phyloP scores from a whole-genome alignment of 2,329 filamentous ascomycete genomes.

The Claviceps digitariae region DNA sequence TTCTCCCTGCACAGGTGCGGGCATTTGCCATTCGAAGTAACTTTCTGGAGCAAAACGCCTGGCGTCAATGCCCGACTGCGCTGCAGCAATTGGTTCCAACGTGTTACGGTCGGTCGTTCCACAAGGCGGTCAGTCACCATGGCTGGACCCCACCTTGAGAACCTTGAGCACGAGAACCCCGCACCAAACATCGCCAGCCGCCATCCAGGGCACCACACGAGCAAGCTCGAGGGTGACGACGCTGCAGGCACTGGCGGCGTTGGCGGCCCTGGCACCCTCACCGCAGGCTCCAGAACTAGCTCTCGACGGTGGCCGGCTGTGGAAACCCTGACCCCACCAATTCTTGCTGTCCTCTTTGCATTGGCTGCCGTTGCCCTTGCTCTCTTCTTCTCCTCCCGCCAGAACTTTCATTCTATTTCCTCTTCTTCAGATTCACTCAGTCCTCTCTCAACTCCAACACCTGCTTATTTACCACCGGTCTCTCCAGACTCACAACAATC shows the following conservation, averaged over 20 bases:
- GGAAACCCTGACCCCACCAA: slow-evolving; percentile 30
- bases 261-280: background rate
- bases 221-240: background rate
- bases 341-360: slow-evolving; percentile 26
- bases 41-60: background rate
- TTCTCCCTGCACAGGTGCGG: background rate
- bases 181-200: slow-evolving; percentile 3
- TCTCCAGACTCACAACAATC: slow-evolving; percentile 14
- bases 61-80: background rate
- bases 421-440: slow-evolving; percentile 16
- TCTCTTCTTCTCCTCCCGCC: slow-evolving; percentile 7
- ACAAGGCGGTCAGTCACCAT: slow-evolving; percentile 1
- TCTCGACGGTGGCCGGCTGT: slow-evolving; percentile 14
- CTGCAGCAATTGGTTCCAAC: too few species aligned
- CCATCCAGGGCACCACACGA: background rate
- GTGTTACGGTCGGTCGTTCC: background rate
- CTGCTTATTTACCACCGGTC: slow-evolving; percentile 14
- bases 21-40: background rate
- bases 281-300: background rate
- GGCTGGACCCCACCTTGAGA: slow-evolving; percentile 4
- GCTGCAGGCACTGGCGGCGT: background rate
- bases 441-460: slow-evolving; percentile 11
- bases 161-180: slow-evolving; percentile 4
- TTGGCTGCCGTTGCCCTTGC: slow-evolving; percentile 22
- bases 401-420: slow-evolving; percentile 11